Conservation (phyloP, 306 rosid species). For the Bauhinia variegata region DNA sequence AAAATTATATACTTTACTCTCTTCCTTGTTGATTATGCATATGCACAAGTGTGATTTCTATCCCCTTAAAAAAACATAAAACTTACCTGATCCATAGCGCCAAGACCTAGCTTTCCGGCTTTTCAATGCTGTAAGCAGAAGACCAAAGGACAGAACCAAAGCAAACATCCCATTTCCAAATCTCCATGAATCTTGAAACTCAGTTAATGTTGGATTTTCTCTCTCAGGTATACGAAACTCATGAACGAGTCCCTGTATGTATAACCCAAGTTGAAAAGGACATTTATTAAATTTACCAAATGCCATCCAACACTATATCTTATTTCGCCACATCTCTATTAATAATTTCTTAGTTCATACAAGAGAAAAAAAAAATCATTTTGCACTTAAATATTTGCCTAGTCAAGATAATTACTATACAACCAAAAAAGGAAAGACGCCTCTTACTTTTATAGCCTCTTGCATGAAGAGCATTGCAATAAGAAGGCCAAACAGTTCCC, state of each 20-base stretch:
- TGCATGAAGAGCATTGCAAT: conserved; percentile 88
- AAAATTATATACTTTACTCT: conserved; percentile 6
- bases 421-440: conserved; percentile 17
- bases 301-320: conserved; percentile 2
- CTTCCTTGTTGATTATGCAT: conserved; percentile 10
- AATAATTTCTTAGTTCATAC: conserved; percentile 1
- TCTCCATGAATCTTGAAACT: conserved; percentile 81
- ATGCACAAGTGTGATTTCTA: conserved; percentile 15
- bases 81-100: conserved; percentile 75
- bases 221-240: conserved; percentile 73
- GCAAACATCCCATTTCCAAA: conserved; percentile 90
- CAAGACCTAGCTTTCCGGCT: conserved; percentile 84
- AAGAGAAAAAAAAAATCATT: conserved; percentile 25
- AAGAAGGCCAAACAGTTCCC: conserved; percentile 86
- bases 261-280: conserved; percentile 19
- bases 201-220: conserved; percentile 48
- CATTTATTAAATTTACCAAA: conserved; percentile 9
- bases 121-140: conserved; percentile 67
- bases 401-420: conserved; percentile 2
- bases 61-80: not conserved
- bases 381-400: not conserved
- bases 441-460: conserved; percentile 72
- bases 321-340: not conserved
- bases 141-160: conserved; percentile 76
- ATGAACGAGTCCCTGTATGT: conserved; percentile 62